A percentile compares a stretch with the other conserved stretches of the same genome.
Conservation (phyloP, 192 early-diverging fungal genomes). For the Umbelopsis sp. region DNA sequence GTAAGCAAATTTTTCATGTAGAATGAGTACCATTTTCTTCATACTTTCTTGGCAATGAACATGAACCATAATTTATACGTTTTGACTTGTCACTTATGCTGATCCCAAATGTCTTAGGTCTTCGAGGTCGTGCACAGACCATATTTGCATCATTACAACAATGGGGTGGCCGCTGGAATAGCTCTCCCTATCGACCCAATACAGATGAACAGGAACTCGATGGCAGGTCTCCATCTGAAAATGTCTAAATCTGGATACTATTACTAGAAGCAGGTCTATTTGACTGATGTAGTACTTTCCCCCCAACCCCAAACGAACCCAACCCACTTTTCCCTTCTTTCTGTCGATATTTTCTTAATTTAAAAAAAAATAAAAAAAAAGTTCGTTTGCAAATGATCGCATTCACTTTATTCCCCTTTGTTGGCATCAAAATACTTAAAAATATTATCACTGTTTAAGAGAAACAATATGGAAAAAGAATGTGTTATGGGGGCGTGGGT, state of each 20-base stretch:
- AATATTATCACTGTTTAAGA: constrained; percentile 9
- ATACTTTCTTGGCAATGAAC: too few species aligned
- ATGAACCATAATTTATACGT: too few species aligned
- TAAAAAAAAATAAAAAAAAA: background rate
- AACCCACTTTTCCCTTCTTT: background rate
- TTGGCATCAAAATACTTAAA: constrained; percentile 13
- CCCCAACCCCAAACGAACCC: too few species aligned
- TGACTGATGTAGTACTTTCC: too few species aligned
- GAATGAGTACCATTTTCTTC: too few species aligned
- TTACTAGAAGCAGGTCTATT: background rate
- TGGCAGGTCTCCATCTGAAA: constrained; percentile 9
- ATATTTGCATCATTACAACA: background rate
- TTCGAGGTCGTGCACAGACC: background rate
- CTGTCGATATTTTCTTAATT: background rate
- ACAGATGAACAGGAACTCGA: background rate
- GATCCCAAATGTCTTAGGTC: too few species aligned
- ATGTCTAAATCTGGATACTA: background rate
- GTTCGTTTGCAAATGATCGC: background rate
- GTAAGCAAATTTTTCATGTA: background rate
- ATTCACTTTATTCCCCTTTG: constrained; percentile 1
- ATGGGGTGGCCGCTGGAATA: background rate
- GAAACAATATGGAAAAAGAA: background rate
- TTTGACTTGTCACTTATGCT: too few species aligned
- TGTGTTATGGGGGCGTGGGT: too few species aligned
- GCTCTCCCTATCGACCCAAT: background rate